Conservation (phyloP, 176 grass and related monocot species). For the Urochloa ruziziensis region DNA sequence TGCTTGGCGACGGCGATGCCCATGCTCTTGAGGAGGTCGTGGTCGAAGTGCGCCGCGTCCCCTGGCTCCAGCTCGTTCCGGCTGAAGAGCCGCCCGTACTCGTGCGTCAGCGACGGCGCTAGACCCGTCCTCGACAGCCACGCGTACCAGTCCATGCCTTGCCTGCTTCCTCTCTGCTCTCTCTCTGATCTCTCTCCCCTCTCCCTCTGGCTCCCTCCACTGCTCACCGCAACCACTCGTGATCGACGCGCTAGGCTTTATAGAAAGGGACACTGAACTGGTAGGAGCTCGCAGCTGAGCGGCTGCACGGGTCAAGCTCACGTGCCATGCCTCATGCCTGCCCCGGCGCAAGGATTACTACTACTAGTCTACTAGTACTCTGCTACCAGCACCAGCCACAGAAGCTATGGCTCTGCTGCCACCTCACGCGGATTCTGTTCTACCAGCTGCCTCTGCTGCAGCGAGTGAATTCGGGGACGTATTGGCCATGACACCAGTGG, state of each 20-base stretch:
- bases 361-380: no score
- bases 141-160: conserved; percentile 75
- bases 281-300: not conserved
- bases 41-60: conserved; percentile 73
- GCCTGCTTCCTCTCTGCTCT: not conserved
- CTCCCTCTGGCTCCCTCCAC: not conserved
- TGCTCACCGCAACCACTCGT: not conserved
- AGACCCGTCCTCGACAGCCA: conserved; percentile 71
- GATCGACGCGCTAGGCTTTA: conserved; percentile 26
- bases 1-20: conserved; percentile 86
- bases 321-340: conserved; percentile 8
- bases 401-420: not conserved
- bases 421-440: not conserved
- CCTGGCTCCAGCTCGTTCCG: conserved; percentile 69
- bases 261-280: conserved; percentile 1
- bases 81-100: conserved; percentile 63
- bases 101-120: conserved; percentile 49
- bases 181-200: no score
- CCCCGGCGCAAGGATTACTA: conserved; percentile 14
- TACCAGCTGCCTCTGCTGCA: not conserved
- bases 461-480: not conserved
- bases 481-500: not conserved
- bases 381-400: no score
- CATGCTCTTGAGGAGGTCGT: conserved; percentile 96
- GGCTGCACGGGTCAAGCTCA: conserved; percentile 23